These are phyloP conservation scores for Bolboschoenus planiculmis DNA, from an alignment of 176 grass and related monocot species.

Conservation along the genomic window DNA sequence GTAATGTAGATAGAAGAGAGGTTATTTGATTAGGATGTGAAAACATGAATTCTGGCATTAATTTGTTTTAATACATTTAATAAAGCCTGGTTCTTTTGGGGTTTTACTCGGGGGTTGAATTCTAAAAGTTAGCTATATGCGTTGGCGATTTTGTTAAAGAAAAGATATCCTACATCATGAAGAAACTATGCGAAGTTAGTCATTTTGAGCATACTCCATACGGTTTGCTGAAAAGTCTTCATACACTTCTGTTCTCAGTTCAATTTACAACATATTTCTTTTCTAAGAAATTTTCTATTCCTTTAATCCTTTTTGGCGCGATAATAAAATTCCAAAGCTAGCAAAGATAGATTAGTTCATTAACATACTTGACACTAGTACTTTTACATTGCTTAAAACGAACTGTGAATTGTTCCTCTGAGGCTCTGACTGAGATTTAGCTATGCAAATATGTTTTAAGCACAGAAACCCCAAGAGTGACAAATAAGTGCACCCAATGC, in stretches of 20 bases:
- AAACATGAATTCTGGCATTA: too few species aligned
- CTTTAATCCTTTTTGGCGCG: background rate
- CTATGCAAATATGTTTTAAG: constrained; percentile 13
- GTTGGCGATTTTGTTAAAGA: background rate
- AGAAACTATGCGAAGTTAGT: background rate
- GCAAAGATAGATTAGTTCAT: background rate
- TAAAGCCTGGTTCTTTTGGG: background rate
- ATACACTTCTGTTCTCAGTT: background rate
- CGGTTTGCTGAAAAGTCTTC: background rate
- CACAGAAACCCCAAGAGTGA: constrained; percentile 54
- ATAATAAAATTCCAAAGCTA: background rate
- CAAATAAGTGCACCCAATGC: constrained; percentile 56
- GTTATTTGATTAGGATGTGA: background rate
- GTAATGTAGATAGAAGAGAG: background rate
- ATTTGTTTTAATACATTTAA: too few species aligned
- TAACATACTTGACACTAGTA: background rate
- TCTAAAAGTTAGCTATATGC: background rate
- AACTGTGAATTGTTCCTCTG: background rate
- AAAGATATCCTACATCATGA: background rate
- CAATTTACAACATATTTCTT: too few species aligned
- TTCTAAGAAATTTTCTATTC: too few species aligned
- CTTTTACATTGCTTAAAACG: background rate
- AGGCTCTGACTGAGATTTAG: constrained; percentile 15
- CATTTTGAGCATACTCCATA: background rate
- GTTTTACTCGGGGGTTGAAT: background rate